Evolutionary conservation across 1,284 basidiomycete species (phyloP), one percentile per base, ranked within the genome.

Genomic region (Microbotryomycetes sp.): DNA sequence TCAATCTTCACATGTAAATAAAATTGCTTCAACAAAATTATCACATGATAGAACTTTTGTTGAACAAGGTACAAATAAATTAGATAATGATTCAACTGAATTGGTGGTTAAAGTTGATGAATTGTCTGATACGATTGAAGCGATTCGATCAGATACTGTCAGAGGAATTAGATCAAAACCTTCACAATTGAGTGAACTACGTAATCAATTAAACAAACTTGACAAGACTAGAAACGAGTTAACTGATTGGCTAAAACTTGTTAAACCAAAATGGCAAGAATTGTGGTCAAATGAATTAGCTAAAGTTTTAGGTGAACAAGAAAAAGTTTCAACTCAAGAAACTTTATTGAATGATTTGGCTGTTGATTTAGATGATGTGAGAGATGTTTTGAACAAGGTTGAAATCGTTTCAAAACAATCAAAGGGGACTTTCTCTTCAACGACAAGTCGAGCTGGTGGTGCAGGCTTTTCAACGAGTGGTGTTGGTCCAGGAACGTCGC

Each of bases 181-280:
- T 3, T 54, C 53, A 23, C 65, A 70, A 32, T 60, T 73, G 16
- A 78, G 81, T 30, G 78, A 88, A 56, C 81, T 96, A 77, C 85
- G 84, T 73, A 80, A 80, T 58, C 84, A 94, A 72, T 82, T 97
- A 56, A 80, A 82, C 19, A 78, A 81, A n/a, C 84, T 87, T 22
- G 81, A 82, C 25, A 76, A 79, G 19, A 86, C 92, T 75, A 80
- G 97, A 45, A 82, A 86, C 62, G 86, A 84, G 67, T 80, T 98
- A 56, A 84, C 86, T 69, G 84, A 86, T 66, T 91, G 94, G 74
- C 88, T 97, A 69, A 83, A 86, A 69, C 88, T 88, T 3, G 84
- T 96, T 71, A 92, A 89, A 73, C 92, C 94, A 54, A 89, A 89
- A 81, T 98, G 94, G 94, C 92, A 94, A 80, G 92, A 94, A 81